Percentiles rank a stretch among this genome's conserved stretches.
phyloP scores from a whole-genome alignment of 176 grass and related monocot genomes.

The Phyllostachys edulis region DNA sequence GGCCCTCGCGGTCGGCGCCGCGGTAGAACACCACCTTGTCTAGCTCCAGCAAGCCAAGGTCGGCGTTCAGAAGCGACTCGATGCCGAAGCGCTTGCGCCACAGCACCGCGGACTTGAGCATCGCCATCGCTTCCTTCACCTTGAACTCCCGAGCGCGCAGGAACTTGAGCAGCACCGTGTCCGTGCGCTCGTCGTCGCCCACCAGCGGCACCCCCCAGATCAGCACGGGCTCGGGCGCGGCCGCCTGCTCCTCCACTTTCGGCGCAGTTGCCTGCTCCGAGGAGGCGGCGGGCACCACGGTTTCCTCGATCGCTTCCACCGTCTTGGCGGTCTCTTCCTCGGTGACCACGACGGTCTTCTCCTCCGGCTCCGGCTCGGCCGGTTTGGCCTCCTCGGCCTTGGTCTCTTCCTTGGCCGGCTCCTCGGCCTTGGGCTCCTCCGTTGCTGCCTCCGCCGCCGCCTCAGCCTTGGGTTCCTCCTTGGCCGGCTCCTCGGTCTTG shows the following conservation, averaged over 20 bases:
- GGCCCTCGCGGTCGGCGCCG: conserved; percentile 66
- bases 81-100: conserved; percentile 98
- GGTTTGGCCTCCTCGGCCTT: conserved; percentile 31
- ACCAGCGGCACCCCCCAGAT: conserved; percentile 93
- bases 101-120: conserved; percentile 74
- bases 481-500: conserved; percentile 31
- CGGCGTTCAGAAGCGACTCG: conserved; percentile 58
- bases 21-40: conserved; percentile 81
- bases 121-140: conserved; percentile 86
- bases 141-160: conserved; percentile 93
- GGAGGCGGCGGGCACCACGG: background rate
- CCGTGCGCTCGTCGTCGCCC: conserved; percentile 79
- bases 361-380: conserved; percentile 35
- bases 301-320: conserved; percentile 62
- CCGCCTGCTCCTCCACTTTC: no score
- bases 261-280: no score
- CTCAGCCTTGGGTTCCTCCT: no score
- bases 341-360: conserved; percentile 51
- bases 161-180: conserved; percentile 92
- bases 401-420: conserved; percentile 21
- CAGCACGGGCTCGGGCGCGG: conserved; percentile 39
- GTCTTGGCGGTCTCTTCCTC: conserved; percentile 68
- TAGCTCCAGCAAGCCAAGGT: conserved; percentile 76
- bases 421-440: conserved; percentile 11
- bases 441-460: background rate